Evolutionary conservation across 441 rosid species (phyloP).

Genomic region (Codiaeum variegatum): DNA sequence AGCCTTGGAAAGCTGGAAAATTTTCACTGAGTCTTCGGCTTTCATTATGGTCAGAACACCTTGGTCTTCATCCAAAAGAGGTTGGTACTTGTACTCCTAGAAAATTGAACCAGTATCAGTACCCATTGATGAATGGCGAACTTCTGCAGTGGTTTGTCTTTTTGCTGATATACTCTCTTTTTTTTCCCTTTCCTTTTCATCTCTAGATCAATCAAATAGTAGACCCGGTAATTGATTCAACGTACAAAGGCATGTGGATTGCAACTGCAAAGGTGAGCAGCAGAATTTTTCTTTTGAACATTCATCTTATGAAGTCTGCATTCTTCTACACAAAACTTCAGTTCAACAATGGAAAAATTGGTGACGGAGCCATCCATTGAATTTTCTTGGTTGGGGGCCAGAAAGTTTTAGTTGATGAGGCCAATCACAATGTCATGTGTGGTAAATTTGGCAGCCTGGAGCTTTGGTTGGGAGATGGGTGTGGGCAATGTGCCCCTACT

Average conservation of each 20-base stretch:
- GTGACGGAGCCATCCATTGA: background rate
- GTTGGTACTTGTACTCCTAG: conserved; percentile 33
- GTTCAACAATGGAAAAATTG: background rate
- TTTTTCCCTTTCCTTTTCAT: conserved; percentile 7
- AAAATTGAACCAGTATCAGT: background rate
- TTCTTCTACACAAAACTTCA: background rate
- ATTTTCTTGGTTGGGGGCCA: background rate
- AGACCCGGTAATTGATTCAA: conserved; percentile 83
- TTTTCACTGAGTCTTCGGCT: conserved; percentile 81
- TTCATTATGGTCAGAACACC: conserved; percentile 96
- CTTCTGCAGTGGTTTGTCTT: background rate
- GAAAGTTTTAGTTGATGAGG: background rate
- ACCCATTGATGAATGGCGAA: background rate
- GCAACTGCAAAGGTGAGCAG: conserved; percentile 84
- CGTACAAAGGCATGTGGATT: conserved; percentile 79
- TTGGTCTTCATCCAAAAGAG: conserved; percentile 77
- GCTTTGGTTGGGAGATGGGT: too few species aligned
- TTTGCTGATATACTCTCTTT: conserved; percentile 16
- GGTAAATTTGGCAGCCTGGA: background rate
- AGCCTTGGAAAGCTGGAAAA: conserved; percentile 93
- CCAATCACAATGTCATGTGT: background rate
- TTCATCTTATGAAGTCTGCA: background rate
- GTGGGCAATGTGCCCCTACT: background rate
- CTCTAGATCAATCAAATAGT: conserved; percentile 58
- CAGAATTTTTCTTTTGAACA: background rate